A percentile compares a stretch with the other conserved stretches of the same genome.
Conservation (phyloP, 2,329 filamentous ascomycete species). For the Madurella fahalii region DNA sequence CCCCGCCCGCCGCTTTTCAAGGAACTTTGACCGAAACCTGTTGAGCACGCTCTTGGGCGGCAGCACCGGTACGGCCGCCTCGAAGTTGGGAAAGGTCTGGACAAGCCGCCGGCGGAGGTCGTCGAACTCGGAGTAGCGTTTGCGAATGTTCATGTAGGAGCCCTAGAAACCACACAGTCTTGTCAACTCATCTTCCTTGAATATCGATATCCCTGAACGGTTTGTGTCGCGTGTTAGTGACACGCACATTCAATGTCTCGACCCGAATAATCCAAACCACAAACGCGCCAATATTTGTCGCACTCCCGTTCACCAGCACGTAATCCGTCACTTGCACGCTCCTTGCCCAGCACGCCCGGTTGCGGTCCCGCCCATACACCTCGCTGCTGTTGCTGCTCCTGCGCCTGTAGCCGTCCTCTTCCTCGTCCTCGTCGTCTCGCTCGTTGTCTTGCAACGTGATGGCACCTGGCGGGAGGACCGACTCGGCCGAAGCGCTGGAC, state of each 20-base stretch:
- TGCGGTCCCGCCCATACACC: conserved; percentile 36
- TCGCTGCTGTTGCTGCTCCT: conserved; percentile 20
- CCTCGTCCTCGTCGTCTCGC: conserved; percentile 40
- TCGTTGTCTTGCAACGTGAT: conserved; percentile 63
- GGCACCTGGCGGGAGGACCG: conserved; percentile 47
- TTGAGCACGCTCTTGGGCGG: conserved; percentile 90
- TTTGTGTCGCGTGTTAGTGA: not conserved
- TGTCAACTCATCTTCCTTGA: not conserved
- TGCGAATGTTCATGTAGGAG: conserved; percentile 58
- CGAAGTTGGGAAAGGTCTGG: conserved; percentile 77
- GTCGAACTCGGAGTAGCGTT: conserved; percentile 91
- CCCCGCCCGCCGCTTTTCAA: conserved; percentile 77
- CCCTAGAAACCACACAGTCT: conserved; percentile 39
- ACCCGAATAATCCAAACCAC: conserved; percentile 92
- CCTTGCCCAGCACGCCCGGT: conserved; percentile 60
- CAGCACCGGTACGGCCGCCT: conserved; percentile 79
- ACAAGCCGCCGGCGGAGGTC: conserved; percentile 70
- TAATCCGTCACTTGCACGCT: conserved; percentile 57
- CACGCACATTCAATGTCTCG: conserved; percentile 73
- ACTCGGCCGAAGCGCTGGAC: conserved; percentile 45
- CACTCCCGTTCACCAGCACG: conserved; percentile 53
- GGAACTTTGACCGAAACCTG: conserved; percentile 77
- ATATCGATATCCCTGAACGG: not conserved
- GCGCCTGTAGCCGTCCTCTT: not conserved
- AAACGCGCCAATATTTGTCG: conserved; percentile 72